Evolutionary conservation across 1,284 basidiomycete genomes (phyloP), one percentile per base, ranked within the genome.

Genomic region (Apiotrichum brassicae): DNA sequence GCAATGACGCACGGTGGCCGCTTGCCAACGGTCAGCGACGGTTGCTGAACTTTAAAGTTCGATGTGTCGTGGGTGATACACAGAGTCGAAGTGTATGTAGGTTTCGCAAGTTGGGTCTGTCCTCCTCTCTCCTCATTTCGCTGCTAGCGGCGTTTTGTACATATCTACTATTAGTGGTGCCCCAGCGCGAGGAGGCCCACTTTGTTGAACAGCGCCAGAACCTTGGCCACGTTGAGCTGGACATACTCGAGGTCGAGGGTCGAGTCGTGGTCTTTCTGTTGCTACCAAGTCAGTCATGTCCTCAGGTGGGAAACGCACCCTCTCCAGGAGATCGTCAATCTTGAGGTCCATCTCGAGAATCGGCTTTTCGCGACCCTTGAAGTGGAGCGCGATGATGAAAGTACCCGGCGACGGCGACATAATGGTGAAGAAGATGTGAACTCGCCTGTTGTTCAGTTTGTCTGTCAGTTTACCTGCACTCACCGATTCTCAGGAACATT

Each of bases 331-430:
- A 76, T 98, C 95, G 74, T 98, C 95, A 65, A 98, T 95, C 77
- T 97, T 98, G 54, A 98, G 80, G 75, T 98, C 95, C 93, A 98
- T 98, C 79, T 99, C 95, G 40, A 98, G 79, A 62, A 99, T 97
- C 18, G 95, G 92, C 77, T 97, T 97, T 66, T 97, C 93, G n/a
- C 95, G 82, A 32, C 93, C 93, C 75, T 97, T 97, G 78, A 97
- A 98, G 75, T 97, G 93, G 46, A 99, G 77, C 8, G 94, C 93
- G 60, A 99, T 98, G 70, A 98, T 91, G 73, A 97, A 99, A 11
- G 95, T 97, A 36, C 95, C 95, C 0, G 95, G 95, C 7, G 89
- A 89, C 2, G 95, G 95, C 23, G 93, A 97, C 22, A 86, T 90
- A 71, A 98, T 91, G 69, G 94, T 95, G 82, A 98, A 98, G 76